Base-by-base conservation (phyloP, 805 yeast genomes). In the Cyberlindnera japonica region DNA sequence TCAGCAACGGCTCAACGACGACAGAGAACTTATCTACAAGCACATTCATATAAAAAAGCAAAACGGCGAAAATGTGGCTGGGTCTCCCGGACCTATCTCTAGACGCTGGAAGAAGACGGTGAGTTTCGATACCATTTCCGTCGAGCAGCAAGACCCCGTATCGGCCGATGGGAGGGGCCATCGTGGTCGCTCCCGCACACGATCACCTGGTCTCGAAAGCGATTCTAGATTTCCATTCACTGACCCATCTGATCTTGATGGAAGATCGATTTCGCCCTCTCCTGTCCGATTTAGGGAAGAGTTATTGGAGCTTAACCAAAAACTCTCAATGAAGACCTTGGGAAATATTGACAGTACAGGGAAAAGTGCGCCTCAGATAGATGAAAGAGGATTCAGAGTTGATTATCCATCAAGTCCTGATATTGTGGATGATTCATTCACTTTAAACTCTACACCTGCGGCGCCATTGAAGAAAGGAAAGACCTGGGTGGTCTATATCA, bases 401-500 rank as follows among this genome's bases (percentile, higher is more conserved):
- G 59, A 50, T 28, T 55, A 55, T 38, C 58, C 59, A 4, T 44
- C 55, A 6, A 21, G 32, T 1, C 43, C 55, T 13, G 43, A 47
- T 4, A 37, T 50, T 8, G 35, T 33, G 2, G 26, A 27, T 14
- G 51, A 51, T 26, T 46, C 57, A 1, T 44, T 49, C 17, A 40
- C 51, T 1, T 17, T 35, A 12, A 41, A 31, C 13, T n/a, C n/a
- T 5, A 21, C 5, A 7, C 25, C 25, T 13, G 17, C 15, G n/a
- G 17, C 20, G 17, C 5, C 12, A 4, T 20, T 18, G 5, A n/a
- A 14, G 4, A 14, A 3, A 14, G 38, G 41, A 5, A 16, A 26
- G 15, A 22, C 13, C 8, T 34, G 37, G 44, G 16, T 84, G 56
- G 78, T 81, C 21, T 83, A 83, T 54, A 66, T 85, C 22, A 70